These are phyloP conservation scores for Coniochaeta sp. DNA, from an alignment of 2,329 filamentous ascomycete species.

Conservation along the genomic window DNA sequence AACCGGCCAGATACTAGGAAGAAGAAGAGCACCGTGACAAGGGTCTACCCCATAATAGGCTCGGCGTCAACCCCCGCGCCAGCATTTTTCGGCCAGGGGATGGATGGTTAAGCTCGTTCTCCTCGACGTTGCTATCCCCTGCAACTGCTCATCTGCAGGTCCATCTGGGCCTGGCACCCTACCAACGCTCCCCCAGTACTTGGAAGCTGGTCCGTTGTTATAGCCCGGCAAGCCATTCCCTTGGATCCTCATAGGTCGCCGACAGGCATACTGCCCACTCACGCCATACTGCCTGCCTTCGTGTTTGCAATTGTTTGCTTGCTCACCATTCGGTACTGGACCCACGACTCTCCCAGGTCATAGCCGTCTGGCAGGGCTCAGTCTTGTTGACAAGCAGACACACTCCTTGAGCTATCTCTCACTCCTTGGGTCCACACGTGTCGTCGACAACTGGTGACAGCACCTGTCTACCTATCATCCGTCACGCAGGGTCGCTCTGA, in stretches of 20 bases:
- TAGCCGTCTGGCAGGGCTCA: not conserved
- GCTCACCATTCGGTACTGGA: not conserved
- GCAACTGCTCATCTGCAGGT: not conserved
- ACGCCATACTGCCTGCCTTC: not conserved
- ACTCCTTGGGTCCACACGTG: not conserved
- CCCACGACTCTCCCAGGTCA: not conserved
- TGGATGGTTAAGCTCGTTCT: not conserved
- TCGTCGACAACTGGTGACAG: not conserved
- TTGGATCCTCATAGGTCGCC: not conserved
- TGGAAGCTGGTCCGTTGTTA: not conserved
- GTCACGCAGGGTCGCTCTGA: not conserved
- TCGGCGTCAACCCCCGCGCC: not conserved
- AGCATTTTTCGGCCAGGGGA: not conserved
- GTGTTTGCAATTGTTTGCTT: not conserved
- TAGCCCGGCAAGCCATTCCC: not conserved
- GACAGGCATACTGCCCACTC: not conserved
- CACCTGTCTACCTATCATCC: not conserved
- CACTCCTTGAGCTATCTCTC: not conserved
- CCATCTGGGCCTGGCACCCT: not conserved
- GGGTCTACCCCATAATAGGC: not conserved
- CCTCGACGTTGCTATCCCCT: not conserved
- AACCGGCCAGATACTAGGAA: too few relatives aligned
- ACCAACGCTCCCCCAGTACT: not conserved
- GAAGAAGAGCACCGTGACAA: not conserved
- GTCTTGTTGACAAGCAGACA: too few relatives aligned